Evolutionary conservation across 2,329 filamentous ascomycete species (phyloP), one percentile per base, ranked within the genome.

Genomic region (Colletotrichum camelliae): DNA sequence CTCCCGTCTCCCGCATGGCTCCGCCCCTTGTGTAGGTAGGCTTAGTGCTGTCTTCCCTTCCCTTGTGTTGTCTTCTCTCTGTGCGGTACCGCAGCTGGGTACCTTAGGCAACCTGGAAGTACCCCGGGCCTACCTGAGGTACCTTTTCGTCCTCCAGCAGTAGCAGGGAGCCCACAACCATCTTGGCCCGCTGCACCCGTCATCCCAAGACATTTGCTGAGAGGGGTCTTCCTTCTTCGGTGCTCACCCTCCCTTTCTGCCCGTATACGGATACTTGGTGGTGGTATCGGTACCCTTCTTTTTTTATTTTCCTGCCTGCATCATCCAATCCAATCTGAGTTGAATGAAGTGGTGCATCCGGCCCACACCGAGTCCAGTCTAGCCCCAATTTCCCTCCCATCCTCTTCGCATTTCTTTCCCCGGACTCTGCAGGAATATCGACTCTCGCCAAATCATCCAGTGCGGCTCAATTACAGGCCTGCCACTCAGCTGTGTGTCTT

Each of bases 371-470:
- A 67, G 64, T 70, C 57, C 24, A 21, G 39, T 55, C 58, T 72
- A 37, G 33, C 57, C 65, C 57, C 55, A 67, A 67, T 75, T 64
- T 68, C 73, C 27, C 35, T 24, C 39, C n/a, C 68, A 55, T 65
- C 39, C 68, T 55, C n/a, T 33, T 31, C 31, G 37, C 64, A 21
- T 60, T 71, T 27, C 65, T 76, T 52, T 76, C 70, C 70, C 70
- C 70, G 24, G 74, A 76, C 74, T 76, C 43, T 73, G 18, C 70
- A 73, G 64, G 27, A 75, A 48, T 62, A 55, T 52, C 64, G 57
- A 37, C 33, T 21, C 35, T 62, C 52, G 27, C 33, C 21, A 58
- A 65, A 52, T 65, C 74, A 69, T 39, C 57, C 48, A 39, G 55
- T 75, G 70, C 74, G 70, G 70, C 74, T 75, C 74, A 69, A 66